Percentiles rank a stretch among this genome's conserved stretches.
phyloP scores from a whole-genome alignment of 139 green algal species.

The Spirogloea muscicola region DNA sequence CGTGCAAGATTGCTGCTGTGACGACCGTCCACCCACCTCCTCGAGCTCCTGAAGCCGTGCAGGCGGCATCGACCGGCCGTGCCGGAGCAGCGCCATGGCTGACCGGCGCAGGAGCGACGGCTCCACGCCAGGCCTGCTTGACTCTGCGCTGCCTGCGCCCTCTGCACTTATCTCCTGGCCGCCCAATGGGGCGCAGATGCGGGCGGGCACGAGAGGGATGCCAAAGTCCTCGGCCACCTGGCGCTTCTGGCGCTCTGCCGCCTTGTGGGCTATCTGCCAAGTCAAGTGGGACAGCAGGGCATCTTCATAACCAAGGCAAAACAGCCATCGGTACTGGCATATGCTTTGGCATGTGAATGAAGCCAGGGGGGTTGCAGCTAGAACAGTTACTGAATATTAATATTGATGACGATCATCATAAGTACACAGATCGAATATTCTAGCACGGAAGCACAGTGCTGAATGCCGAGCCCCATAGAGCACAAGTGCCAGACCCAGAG shows the following conservation, averaged over 20 bases:
- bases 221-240: constrained; percentile 18
- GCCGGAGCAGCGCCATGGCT: constrained; percentile 18
- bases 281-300: no score
- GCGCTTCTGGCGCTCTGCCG: constrained; percentile 27
- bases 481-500: no score
- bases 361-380: no score
- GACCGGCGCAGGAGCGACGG: constrained; percentile 7
- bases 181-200: not conserved
- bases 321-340: no score
- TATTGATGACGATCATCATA: no score
- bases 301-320: no score
- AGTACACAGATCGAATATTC: no score
- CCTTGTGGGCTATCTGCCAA: constrained; percentile 37
- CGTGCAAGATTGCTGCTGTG: not conserved
- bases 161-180: not conserved
- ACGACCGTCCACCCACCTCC: not conserved
- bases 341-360: no score
- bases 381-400: no score
- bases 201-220: constrained; percentile 19
- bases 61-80: constrained; percentile 19
- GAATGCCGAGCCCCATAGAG: no score
- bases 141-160: not conserved
- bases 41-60: constrained; percentile 22
- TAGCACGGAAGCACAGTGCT: no score
- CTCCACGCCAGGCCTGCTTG: constrained; percentile 4